A percentile compares a stretch with the other conserved stretches of the same genome.
These are phyloP conservation scores for Filosporella fistucella DNA, from an alignment of 495 filamentous ascomycete species.

Conservation along the genomic window DNA sequence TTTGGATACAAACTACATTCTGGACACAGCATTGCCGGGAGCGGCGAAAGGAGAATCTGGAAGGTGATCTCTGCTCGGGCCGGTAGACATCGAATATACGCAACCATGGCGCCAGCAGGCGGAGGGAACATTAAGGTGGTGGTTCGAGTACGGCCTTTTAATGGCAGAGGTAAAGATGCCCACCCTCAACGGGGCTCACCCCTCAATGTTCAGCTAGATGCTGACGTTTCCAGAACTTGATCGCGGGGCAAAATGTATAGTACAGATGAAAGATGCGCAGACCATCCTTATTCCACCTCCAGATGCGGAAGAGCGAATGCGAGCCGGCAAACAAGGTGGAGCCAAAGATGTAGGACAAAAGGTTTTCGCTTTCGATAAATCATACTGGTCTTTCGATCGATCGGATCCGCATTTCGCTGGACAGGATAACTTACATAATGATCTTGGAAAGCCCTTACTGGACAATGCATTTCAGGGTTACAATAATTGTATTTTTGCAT, in stretches of 20 bases:
- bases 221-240: slow-evolving; percentile 62
- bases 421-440: slow-evolving; percentile 81
- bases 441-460: slow-evolving; percentile 84
- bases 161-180: slow-evolving; percentile 71
- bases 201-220: not conserved
- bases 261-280: slow-evolving; percentile 91
- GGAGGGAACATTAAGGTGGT: slow-evolving; percentile 99
- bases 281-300: slow-evolving; percentile 80
- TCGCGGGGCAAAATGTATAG: slow-evolving; percentile 91
- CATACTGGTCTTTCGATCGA: slow-evolving; percentile 96
- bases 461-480: slow-evolving; percentile 99
- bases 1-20: not conserved
- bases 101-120: slow-evolving; percentile 36
- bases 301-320: slow-evolving; percentile 49
- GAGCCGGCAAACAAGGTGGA: slow-evolving; percentile 53
- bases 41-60: slow-evolving; percentile 1
- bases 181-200: not conserved
- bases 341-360: slow-evolving; percentile 70
- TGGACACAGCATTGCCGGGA: not conserved
- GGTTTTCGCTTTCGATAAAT: slow-evolving; percentile 91
- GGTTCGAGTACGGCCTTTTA: slow-evolving; percentile 90
- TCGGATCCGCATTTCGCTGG: slow-evolving; percentile 78
- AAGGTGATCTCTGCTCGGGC: not conserved
- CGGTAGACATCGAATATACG: slow-evolving; percentile 8
- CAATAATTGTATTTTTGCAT: slow-evolving; percentile 99